Percentiles rank a stretch among this genome's conserved stretches.
Evolutionary conservation across 495 filamentous ascomycete genomes (phyloP).

Genomic region (Tuber umbilicatum): DNA sequence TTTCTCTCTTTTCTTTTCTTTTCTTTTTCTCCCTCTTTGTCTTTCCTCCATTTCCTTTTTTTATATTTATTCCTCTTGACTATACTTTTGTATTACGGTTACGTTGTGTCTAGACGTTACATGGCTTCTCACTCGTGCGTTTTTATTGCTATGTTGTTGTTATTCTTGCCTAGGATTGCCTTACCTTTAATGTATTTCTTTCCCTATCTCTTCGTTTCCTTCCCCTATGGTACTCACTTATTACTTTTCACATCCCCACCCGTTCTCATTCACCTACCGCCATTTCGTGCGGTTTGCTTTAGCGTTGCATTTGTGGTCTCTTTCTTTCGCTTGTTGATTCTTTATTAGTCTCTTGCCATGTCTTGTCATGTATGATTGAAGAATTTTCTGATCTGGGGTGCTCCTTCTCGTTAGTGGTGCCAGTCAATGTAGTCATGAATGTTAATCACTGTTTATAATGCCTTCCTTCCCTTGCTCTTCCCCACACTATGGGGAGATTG

Average conservation of each 20-base stretch:
- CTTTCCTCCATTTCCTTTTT: not conserved
- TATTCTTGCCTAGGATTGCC: not conserved
- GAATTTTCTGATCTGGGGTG: not conserved
- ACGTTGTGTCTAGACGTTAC: not conserved
- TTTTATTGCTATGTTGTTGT: not conserved
- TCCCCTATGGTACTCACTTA: not conserved
- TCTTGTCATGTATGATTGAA: not conserved
- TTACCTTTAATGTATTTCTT: not conserved
- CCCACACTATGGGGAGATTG: too few species aligned
- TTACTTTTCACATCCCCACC: not conserved
- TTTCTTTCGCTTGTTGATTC: not conserved
- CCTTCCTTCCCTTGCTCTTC: not conserved
- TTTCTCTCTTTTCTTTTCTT: not conserved
- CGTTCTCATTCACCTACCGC: not conserved
- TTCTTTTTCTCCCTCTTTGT: not conserved
- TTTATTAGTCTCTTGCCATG: not conserved
- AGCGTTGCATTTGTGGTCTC: not conserved
- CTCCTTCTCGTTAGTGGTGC: not conserved
- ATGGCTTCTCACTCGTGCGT: not conserved
- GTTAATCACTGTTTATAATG: not conserved
- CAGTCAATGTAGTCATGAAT: conserved; percentile 1
- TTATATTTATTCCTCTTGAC: not conserved
- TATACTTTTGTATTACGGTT: not conserved
- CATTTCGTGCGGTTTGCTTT: not conserved
- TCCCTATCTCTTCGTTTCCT: not conserved